phyloP scores from a whole-genome alignment of 352 stramenopile genomes.

The Blastocystis sp. region DNA sequence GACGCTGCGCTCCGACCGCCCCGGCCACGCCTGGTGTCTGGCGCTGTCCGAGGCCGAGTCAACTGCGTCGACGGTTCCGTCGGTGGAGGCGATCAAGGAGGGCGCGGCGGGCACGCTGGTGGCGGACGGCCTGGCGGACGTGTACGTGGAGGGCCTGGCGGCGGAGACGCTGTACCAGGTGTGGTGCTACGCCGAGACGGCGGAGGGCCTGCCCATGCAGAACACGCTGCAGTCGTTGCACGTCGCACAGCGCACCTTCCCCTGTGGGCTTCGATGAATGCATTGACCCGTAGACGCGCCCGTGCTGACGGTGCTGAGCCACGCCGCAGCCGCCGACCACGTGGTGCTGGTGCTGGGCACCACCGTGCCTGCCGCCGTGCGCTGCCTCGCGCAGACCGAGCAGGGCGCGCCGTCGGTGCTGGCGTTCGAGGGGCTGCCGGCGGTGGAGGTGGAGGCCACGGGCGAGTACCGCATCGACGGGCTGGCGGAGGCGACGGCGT shows the following conservation, averaged over 20 bases:
- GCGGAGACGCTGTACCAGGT: constrained; percentile 42
- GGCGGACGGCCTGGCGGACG: background rate
- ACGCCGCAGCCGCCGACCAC: background rate
- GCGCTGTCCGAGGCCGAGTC: background rate
- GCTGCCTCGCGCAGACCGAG: background rate
- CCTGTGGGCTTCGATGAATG: background rate
- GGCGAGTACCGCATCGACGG: constrained; percentile 22
- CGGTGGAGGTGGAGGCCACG: background rate
- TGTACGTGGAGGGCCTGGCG: constrained; percentile 1
- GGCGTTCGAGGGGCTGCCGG: background rate
- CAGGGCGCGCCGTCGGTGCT: background rate
- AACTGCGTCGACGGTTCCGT: background rate
- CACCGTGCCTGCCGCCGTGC: constrained; percentile 5
- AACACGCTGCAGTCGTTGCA: background rate
- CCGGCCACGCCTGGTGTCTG: constrained; percentile 44
- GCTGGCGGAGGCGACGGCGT: constrained; percentile 35
- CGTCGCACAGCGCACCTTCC: background rate
- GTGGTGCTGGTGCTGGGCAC: background rate
- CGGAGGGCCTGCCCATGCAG: constrained; percentile 6
- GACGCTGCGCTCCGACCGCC: constrained; percentile 16
- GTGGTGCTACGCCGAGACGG: constrained; percentile 49
- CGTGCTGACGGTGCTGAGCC: constrained; percentile 12
- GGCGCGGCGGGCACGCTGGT: background rate
- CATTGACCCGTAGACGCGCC: background rate
- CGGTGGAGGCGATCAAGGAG: constrained; percentile 28